Evolutionary conservation across 2,329 filamentous ascomycete genomes (phyloP).

Genomic region (Trichoderma simmonsii): DNA sequence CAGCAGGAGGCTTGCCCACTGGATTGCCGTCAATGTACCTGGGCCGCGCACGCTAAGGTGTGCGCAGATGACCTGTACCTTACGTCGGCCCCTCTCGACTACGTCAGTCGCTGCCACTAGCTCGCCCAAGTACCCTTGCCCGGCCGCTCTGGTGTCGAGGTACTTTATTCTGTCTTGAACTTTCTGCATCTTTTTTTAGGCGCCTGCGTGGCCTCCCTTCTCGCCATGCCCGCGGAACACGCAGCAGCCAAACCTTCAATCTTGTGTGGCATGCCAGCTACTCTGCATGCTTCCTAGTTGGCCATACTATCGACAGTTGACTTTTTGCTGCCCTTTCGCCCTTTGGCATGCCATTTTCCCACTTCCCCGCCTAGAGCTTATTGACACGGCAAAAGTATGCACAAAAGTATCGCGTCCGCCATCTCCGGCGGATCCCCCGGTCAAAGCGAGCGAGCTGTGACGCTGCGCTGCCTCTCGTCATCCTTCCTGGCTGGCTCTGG

Average conservation of each 20-base stretch:
- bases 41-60: conserved; percentile 31
- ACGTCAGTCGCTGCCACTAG: conserved; percentile 7
- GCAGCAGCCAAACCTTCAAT: background rate
- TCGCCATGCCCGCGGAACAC: background rate
- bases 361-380: background rate
- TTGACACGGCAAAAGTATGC: background rate
- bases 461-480: background rate
- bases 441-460: background rate
- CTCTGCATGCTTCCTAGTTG: background rate
- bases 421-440: background rate
- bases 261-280: conserved; percentile 1
- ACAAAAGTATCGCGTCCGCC: background rate
- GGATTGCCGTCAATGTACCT: conserved; percentile 33
- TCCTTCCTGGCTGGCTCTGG: background rate
- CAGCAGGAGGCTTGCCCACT: conserved; percentile 15
- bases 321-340: background rate
- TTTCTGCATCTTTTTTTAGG: background rate
- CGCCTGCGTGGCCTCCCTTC: background rate
- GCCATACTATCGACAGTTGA: background rate
- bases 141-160: background rate
- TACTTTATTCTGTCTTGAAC: background rate
- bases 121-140: conserved; percentile 1
- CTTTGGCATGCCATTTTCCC: background rate
- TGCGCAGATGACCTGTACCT: conserved; percentile 39
- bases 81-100: conserved; percentile 27